phyloP scores from a whole-genome alignment of 2,329 filamentous ascomycete species.

The Monosporascus sp. region DNA sequence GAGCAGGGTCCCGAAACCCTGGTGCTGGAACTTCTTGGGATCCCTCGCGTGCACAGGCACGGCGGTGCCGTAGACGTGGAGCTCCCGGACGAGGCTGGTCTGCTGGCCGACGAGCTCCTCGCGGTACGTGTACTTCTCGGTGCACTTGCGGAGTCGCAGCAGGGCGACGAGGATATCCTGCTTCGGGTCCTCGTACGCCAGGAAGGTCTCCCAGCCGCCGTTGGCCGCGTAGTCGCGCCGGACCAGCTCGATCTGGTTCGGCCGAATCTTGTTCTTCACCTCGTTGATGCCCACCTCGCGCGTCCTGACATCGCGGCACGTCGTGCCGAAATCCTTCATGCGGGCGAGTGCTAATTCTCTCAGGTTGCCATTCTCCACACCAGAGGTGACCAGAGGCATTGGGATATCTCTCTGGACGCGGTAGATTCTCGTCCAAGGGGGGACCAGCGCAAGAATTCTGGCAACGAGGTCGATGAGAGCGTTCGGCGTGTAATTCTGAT shows the following conservation, averaged over 20 bases:
- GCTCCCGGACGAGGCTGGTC: conserved; percentile 85
- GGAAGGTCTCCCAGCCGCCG: conserved; percentile 96
- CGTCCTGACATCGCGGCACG: conserved; percentile 92
- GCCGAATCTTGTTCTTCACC: conserved; percentile 97
- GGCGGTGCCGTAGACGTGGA: conserved; percentile 95
- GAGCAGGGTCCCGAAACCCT: conserved; percentile 88
- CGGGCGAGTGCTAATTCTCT: conserved; percentile 89
- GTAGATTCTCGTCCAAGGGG: conserved; percentile 98
- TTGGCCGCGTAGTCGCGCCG: conserved; percentile 92
- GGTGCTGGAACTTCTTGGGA: conserved; percentile 95
- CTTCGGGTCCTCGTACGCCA: conserved; percentile 97
- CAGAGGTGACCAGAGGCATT: conserved; percentile 99
- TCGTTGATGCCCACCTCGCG: conserved; percentile 98
- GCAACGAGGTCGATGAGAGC: conserved; percentile 93
- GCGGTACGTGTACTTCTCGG: conserved; percentile 84
- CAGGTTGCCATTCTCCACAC: conserved; percentile 95
- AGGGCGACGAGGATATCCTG: conserved; percentile 95
- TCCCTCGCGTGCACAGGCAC: conserved; percentile 97
- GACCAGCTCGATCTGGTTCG: conserved; percentile 92
- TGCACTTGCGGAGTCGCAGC: conserved; percentile 84
- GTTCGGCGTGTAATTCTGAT: conserved; percentile 98
- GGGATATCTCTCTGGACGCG: conserved; percentile 97
- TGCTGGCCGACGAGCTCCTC: conserved; percentile 80
- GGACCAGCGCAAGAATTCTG: conserved; percentile 88
- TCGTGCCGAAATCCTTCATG: conserved; percentile 99